These are phyloP conservation scores for Tremella mesenterica DNA, from an alignment of 768 basidiomycete genomes.

Conservation along the genomic window DNA sequence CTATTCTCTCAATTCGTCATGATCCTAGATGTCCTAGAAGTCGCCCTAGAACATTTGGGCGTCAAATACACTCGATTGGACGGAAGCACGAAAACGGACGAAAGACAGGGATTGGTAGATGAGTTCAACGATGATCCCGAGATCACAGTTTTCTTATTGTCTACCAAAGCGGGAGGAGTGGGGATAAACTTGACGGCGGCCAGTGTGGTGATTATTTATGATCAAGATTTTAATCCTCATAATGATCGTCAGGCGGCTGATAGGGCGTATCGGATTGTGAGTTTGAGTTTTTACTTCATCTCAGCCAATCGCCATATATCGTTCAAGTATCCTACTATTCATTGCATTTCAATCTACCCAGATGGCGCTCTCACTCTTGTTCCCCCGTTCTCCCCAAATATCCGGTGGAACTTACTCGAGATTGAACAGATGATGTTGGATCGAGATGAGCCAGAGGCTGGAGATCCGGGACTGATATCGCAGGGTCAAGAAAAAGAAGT, in stretches of 20 bases:
- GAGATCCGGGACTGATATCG: background rate
- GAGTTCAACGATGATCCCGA: constrained; percentile 83
- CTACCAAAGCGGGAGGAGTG: constrained; percentile 67
- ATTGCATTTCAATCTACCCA: too few relatives aligned
- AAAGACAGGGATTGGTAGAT: constrained; percentile 86
- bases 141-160: constrained; percentile 80
- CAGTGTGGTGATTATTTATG: constrained; percentile 86
- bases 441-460: background rate
- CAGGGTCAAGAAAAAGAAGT: constrained; percentile 58
- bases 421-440: background rate
- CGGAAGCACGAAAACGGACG: constrained; percentile 85
- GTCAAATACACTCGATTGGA: constrained; percentile 77
- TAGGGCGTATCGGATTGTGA: constrained; percentile 83
- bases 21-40: constrained; percentile 84
- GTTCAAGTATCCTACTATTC: too few relatives aligned
- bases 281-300: background rate
- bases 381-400: background rate
- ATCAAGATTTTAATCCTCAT: constrained; percentile 88
- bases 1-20: constrained; percentile 97
- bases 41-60: constrained; percentile 61
- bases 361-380: background rate
- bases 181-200: constrained; percentile 88
- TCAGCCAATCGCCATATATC: too few relatives aligned
- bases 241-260: constrained; percentile 98
- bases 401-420: too few relatives aligned